Percentiles rank a stretch among this genome's conserved stretches.
Conservation (phyloP, 176 grass and related monocot species). For the Sorghum bicolor region Sorghum_bicolor_NCBIv3 NC_012879.2:2060001-2060500, state of each 20-base stretch:
- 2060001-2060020: no score
- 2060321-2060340: neutral
- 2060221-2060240: neutral
- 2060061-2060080: no score
- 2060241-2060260: neutral
- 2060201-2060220: no score
- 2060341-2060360: slow-evolving; percentile 37
- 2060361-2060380: slow-evolving; percentile 75
- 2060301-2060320: slow-evolving; percentile 12
- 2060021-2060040: no score
- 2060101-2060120: no score
- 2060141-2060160: no score
- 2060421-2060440: slow-evolving; percentile 49
- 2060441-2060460: slow-evolving; percentile 82
- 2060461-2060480: slow-evolving; percentile 83
- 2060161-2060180: no score
- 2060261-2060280: neutral
- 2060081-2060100: no score
- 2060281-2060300: neutral
- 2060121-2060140: no score
- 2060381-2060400: slow-evolving; percentile 51
- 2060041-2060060: no score
- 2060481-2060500: slow-evolving; percentile 34
- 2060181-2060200: no score
- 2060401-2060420: slow-evolving; percentile 60